Evolutionary conservation across 23 red algal genomes (phyloP), one percentile per base, ranked within the genome.

Genomic region (Pyropia yezoensis): DNA sequence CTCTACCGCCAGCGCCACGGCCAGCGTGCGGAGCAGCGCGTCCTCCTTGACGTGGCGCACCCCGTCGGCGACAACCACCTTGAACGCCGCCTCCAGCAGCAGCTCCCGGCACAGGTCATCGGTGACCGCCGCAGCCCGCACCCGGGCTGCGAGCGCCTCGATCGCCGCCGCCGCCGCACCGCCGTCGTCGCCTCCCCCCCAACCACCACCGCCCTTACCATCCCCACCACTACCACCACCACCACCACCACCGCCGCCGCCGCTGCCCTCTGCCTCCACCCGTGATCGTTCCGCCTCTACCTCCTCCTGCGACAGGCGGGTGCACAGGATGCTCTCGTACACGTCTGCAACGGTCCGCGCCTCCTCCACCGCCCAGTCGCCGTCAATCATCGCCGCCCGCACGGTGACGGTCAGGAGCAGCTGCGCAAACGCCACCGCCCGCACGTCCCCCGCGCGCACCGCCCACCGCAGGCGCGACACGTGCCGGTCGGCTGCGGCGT

Each of bases 391-490:
- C 9, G 63, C 76, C 45, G 70, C 63, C 7, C 76, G 28, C 14
- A 80, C 7, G 1, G 65, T 62, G 26, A 70, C 32, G 24, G 62
- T 45, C 8, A 80, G 52, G 2, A 80, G 64, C 14, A 80, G 61
- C 49, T 14, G 16, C 20, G 68, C 76, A 69, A 80, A 80, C 7
- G 33, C 50, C 8, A 50, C n/a, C 1, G 76, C 76, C 18, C 63
- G 76, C 54, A 56, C 33, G 17, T 66, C 62, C 15, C 63, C 63
- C 50, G 76, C 76, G 61, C 63, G 62, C 3, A 80, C 49, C 29
- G 76, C 76, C 76, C 76, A 80, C 18, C 76, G 62, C 50, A 80
- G 49, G 13, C 76, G 63, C 12, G 63, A 59, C 1, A 80, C 26
- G 27, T 68, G 33, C 8, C 64, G 57, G 53, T 80, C 65, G 27